phyloP scores from a whole-genome alignment of 129 eudicot species.

The Helianthus annuus region DNA sequence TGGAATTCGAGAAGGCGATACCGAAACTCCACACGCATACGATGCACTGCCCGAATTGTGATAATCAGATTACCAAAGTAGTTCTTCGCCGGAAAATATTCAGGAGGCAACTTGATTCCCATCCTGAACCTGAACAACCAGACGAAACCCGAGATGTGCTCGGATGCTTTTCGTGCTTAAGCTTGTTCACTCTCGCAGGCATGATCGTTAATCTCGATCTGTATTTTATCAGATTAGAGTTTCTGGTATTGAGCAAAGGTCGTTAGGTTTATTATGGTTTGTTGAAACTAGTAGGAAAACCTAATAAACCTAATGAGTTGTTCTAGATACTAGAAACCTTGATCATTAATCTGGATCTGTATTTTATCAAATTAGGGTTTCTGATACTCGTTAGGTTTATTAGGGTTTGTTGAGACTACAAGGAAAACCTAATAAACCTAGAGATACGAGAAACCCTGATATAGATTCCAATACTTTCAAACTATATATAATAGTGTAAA shows the following conservation, averaged over 20 bases:
- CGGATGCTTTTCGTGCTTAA: slow-evolving; percentile 69
- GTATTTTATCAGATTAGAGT: background rate
- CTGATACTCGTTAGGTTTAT: no score
- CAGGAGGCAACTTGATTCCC: background rate
- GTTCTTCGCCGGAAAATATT: slow-evolving; percentile 51
- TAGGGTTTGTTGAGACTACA: no score
- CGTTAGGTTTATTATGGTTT: no score
- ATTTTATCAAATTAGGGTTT: background rate
- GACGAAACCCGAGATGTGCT: slow-evolving; percentile 28
- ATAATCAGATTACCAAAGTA: slow-evolving; percentile 50
- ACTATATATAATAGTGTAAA: background rate
- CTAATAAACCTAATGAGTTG: no score
- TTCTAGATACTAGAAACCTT: no score
- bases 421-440: no score
- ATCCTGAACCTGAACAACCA: background rate
- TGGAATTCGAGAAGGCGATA: slow-evolving; percentile 59
- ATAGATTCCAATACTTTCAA: background rate
- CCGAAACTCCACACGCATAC: slow-evolving; percentile 49
- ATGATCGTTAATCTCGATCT: background rate
- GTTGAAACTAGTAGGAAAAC: no score
- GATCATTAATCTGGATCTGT: background rate
- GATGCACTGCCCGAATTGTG: slow-evolving; percentile 62
- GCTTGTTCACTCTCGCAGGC: slow-evolving; percentile 55
- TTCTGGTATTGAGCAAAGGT: no score
- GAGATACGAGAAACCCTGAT: no score